Evolutionary conservation across 768 basidiomycete species (phyloP), one percentile per base, ranked within the genome.

Genomic region (Tylopilus plumbeoviolaceoides): DNA sequence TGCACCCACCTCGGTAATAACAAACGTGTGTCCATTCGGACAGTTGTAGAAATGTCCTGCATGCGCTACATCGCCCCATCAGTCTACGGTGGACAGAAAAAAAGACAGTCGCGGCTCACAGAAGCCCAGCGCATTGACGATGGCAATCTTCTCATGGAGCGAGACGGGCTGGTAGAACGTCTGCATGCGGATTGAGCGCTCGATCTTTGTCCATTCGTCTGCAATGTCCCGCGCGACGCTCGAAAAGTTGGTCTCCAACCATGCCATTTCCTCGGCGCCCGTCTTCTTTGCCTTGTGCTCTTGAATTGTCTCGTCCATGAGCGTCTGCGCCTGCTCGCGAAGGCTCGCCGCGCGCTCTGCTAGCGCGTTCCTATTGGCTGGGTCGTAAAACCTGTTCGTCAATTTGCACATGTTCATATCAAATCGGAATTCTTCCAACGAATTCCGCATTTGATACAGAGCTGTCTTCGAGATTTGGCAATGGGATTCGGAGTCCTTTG

Each of bases 1-100:
- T 38, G 18, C 12, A 47, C 40, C 35, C 51, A 85, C 81, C 63
- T 84, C 78, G 0, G 63, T 67, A 31, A 87, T 85, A 2, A 82
- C 78, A 50, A 81, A 86, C 0, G 77, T 72, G 57, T 87, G 85
- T 0, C 85, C 85, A 46, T 85, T 84, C 0, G 69, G 74, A 51
- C 80, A 82, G 17, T 72, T 75, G 51, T 77, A 79, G 53, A 74
- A 79, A 58, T 79, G 78, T 0, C 77, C 77, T 3, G 72, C 66
- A 7, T 70, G 68, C 9, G 67, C 75, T 74, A 27, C 12, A 25
- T n/a, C 17, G 17, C 42, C 56, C 14, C 20, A 48, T 53, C 17
- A 55, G 42, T 14, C 14, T 3, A 4, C 6, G 11, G 2, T 7
- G 23, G 11, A 40, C 11, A 25, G 14, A 18, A 44, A 7, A 17